These are phyloP conservation scores for Cercophora sp. DNA, from an alignment of 495 filamentous ascomycete species.

Conservation along the genomic window DNA sequence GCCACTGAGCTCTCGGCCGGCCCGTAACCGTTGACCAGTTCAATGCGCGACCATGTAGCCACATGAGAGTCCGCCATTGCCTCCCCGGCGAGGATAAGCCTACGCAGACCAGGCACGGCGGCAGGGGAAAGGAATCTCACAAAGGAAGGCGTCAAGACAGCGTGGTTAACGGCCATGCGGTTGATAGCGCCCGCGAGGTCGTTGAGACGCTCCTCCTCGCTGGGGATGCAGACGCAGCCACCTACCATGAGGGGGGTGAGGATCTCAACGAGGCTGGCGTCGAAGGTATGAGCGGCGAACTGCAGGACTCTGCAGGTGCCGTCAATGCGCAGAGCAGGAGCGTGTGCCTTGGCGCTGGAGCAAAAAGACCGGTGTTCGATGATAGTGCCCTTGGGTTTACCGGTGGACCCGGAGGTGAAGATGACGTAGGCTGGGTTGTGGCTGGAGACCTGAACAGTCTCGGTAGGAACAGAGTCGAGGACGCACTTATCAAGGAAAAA, in stretches of 20 bases:
- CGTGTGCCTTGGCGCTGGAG: conserved; percentile 37
- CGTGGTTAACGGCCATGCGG: conserved; percentile 46
- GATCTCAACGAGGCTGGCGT: conserved; percentile 52
- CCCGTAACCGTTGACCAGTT: conserved; percentile 34
- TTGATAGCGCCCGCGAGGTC: conserved; percentile 27
- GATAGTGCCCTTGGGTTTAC: conserved; percentile 46
- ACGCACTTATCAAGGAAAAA: background rate
- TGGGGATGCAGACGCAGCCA: conserved; percentile 31
- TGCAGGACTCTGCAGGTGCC: conserved; percentile 46
- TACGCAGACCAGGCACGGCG: conserved; percentile 37
- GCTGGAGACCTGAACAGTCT: background rate
- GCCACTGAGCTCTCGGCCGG: conserved; percentile 26
- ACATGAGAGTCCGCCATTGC: conserved; percentile 16
- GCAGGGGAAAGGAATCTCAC: conserved; percentile 33
- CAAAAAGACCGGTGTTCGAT: conserved; percentile 38
- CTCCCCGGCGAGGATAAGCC: conserved; percentile 42
- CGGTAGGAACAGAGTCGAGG: background rate
- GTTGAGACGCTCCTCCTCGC: conserved; percentile 26
- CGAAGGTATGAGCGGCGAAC: conserved; percentile 59
- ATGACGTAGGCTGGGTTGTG: conserved; percentile 43
- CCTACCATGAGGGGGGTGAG: conserved; percentile 50
- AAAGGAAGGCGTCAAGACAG: conserved; percentile 50
- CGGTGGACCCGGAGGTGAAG: conserved; percentile 60
- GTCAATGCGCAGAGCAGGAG: conserved; percentile 32
- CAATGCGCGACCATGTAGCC: conserved; percentile 18